Base-by-base conservation (phyloP, 176 grass and related monocot species). In the Tuctoria greenei region DNA sequence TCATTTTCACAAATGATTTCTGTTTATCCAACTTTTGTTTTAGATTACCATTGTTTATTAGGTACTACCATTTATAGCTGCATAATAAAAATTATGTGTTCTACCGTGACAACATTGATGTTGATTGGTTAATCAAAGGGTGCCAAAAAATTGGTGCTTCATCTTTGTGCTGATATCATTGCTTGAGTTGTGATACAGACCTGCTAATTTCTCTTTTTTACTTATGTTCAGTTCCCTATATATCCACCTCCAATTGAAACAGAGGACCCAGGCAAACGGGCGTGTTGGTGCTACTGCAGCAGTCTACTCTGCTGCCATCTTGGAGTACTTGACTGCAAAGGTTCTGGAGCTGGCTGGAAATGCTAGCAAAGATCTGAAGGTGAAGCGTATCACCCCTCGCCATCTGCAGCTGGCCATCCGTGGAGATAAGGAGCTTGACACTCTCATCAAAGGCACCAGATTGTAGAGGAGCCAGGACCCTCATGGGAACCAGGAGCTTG, bases 401-500 rank as follows among this genome's bases (percentile, higher is more conserved):
- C 89, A 91, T 57, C 62, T 91, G n/a, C 89, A 91, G 81, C 67
- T 91, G 20, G 89, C 89, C 63, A 91, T 91, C 55, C 85, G 89
- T 31, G 89, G 89, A 72, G 89, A 91, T 8, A 85, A 91, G 69
- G 89, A 91, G 55, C 89, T 91, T 0, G 89, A 91, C 10, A 91
- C 89, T 67, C 89, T 91, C 73, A 91, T 91, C 77, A 91, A 91
- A 85, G 89, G 89, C 16, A 91, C 89, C 77, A 91, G n/a, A n/a
- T n/a, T n/a, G n/a, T n/a, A n/a, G n/a, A n/a, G n/a, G n/a, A n/a
- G n/a, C n/a, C n/a, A n/a, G n/a, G n/a, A n/a, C n/a, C n/a, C n/a
- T n/a, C n/a, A n/a, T n/a, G n/a, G n/a, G n/a, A n/a, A n/a, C n/a
- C n/a, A n/a, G n/a, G n/a, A n/a, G n/a, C n/a, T n/a, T n/a, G n/a